phyloP scores from a whole-genome alignment of 331 rosid species.

The Telfairia occidentalis region DNA sequence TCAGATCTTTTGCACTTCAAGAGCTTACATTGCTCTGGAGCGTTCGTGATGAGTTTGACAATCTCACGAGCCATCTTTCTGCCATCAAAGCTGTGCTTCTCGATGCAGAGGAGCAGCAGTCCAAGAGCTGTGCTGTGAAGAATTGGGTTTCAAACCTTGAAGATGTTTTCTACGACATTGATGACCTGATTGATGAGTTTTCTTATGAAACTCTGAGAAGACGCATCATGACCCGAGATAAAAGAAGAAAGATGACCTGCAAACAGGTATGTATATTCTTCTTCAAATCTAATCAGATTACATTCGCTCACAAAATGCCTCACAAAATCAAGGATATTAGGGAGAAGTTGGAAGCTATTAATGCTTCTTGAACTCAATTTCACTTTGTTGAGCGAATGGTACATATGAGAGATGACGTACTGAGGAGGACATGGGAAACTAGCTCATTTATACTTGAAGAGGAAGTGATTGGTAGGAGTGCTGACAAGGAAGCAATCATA shows the following conservation, averaged over 20 bases:
- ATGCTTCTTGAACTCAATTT: too few species aligned
- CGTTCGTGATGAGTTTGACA: not conserved
- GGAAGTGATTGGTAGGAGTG: slow-evolving; percentile 11
- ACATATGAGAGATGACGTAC: too few species aligned
- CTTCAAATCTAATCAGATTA: not conserved
- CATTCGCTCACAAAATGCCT: not conserved
- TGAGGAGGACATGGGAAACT: not conserved
- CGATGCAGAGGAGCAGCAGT: not conserved
- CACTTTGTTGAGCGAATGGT: too few species aligned
- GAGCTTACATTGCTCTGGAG: not conserved
- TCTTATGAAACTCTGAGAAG: slow-evolving; percentile 14
- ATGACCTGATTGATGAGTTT: slow-evolving; percentile 27
- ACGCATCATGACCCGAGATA: too few species aligned
- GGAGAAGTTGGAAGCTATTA: slow-evolving; percentile 3
- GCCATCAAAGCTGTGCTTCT: not conserved
- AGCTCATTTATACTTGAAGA: not conserved
- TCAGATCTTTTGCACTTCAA: not conserved
- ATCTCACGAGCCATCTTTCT: not conserved
- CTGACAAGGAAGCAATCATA: not conserved
- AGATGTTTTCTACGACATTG: slow-evolving; percentile 18
- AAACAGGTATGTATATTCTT: slow-evolving; percentile 10
- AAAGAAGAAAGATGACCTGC: not conserved
- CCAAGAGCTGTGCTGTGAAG: not conserved
- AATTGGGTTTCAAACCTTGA: slow-evolving; percentile 22
- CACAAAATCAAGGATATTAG: slow-evolving; percentile 8